These are phyloP conservation scores for Allium cepa DNA, from an alignment of 106 monocot species.

Conservation along the genomic window DNA sequence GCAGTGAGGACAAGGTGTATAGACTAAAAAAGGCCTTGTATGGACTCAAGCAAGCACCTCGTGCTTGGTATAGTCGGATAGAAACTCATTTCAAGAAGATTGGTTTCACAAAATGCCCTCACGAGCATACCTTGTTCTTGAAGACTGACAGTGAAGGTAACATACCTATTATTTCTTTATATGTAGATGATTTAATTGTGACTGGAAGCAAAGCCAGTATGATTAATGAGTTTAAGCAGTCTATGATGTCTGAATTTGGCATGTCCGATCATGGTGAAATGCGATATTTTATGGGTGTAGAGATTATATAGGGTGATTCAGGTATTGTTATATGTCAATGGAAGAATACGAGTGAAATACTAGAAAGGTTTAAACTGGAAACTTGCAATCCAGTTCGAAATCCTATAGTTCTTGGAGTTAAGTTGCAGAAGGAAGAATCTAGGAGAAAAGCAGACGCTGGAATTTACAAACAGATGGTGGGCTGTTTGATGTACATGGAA, in stretches of 20 bases:
- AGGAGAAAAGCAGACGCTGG: background rate
- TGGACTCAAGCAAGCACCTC: too few relatives aligned
- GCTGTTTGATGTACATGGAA: conserved; percentile 2
- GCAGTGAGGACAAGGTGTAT: background rate
- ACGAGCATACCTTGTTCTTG: background rate
- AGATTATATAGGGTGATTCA: background rate
- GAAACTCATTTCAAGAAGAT: background rate
- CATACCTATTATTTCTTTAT: background rate
- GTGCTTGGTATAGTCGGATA: too few relatives aligned
- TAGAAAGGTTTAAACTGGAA: background rate
- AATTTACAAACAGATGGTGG: conserved; percentile 1
- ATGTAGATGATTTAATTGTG: background rate
- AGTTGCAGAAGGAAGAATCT: background rate
- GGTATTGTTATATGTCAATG: background rate
- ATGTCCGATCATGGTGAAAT: background rate
- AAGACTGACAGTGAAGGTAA: background rate
- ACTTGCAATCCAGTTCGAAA: background rate
- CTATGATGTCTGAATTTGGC: background rate
- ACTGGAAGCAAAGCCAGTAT: background rate
- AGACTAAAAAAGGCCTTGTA: too few relatives aligned
- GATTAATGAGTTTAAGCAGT: background rate
- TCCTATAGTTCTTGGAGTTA: background rate
- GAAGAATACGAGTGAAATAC: background rate
- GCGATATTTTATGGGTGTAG: background rate
- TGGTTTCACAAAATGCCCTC: background rate